Evolutionary conservation across 2,329 filamentous ascomycete genomes (phyloP), one percentile per base, ranked within the genome.

Genomic region (Fusarium longipes): DNA sequence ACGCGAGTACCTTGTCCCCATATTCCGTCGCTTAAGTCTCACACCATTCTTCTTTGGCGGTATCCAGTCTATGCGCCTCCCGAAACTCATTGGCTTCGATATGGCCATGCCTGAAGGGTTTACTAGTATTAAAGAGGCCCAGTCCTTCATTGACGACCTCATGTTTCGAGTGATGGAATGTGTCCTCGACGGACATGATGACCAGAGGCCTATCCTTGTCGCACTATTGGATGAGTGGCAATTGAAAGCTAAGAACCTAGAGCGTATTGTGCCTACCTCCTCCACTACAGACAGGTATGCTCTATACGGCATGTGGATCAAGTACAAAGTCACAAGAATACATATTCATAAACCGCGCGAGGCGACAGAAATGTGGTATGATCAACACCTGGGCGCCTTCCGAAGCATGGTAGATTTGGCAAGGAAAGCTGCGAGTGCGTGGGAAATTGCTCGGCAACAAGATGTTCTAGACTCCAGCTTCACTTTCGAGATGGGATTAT

Each of bases 11-110:
- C 45, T 67, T 7, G 29, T 59, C 0, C 65, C 63, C 1, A 54
- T 67, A 20, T 67, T 67, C 3, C 39, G 50, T 8, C 65, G 63
- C 1, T 15, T 67, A 4, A 64, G 63, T 18, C 36, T 67, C 7
- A 43, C 48, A 5, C 63, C 63, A 0, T 43, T 67, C 5, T 56
- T 64, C 1, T 59, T 67, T 6, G 63, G 65, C 7, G 48, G 42
- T 1, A 27, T 9, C 12, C 20, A 17, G 14, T 36, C 57, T 0
- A 33, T 22, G 14, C 57, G 22, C 7, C 42, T 61, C 1, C 48
- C 57, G n/a, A 18, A 18, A 2, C 42, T 62, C 1, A 24, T 55
- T 1, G 36, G 57, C 4, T 33, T 55, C 2, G 42, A 48, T 29
- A 8, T 32, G 9, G 1, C 22, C 0, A 44, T 63, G 17, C 35